Percentiles rank a stretch among this genome's conserved stretches.
Evolutionary conservation across 805 yeast species (phyloP).

Genomic region (Vanderwaltozyma yarrowii): DNA sequence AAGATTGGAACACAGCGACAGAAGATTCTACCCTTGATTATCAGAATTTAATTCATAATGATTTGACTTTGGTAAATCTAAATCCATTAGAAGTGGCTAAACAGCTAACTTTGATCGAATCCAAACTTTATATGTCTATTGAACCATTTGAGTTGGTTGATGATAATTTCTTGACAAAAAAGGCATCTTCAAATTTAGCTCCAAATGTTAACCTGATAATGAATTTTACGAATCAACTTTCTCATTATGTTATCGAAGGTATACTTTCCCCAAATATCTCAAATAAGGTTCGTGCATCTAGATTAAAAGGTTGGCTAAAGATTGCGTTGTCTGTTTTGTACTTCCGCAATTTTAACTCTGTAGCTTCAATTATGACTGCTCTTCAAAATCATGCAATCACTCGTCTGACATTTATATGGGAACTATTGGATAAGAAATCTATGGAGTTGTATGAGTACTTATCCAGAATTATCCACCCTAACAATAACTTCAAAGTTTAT

Average conservation of each 20-base stretch:
- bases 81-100: slow-evolving; percentile 70
- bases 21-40: not conserved
- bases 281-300: slow-evolving; percentile 40
- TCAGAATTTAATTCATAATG: slow-evolving; percentile 7
- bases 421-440: slow-evolving; percentile 46
- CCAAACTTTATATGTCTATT: slow-evolving; percentile 51
- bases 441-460: slow-evolving; percentile 52
- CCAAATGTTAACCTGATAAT: slow-evolving; percentile 55
- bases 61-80: slow-evolving; percentile 30
- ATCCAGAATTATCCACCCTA: slow-evolving; percentile 62
- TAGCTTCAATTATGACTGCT: slow-evolving; percentile 70
- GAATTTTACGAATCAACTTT: slow-evolving; percentile 58
- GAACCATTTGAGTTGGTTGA: slow-evolving; percentile 57
- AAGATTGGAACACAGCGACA: slow-evolving; percentile 4
- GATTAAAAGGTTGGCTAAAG: slow-evolving; percentile 62
- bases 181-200: slow-evolving; percentile 46
- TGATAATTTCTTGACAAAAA: slow-evolving; percentile 51
- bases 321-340: slow-evolving; percentile 64
- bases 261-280: slow-evolving; percentile 42
- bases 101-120: slow-evolving; percentile 65
- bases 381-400: slow-evolving; percentile 64
- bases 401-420: slow-evolving; percentile 53
- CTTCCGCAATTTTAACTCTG: slow-evolving; percentile 64
- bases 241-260: slow-evolving; percentile 65
- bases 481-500: slow-evolving; percentile 61